A percentile compares a stretch with the other conserved stretches of the same genome.
phyloP scores from a whole-genome alignment of 306 rosid species.

The Fagus crenata region DNA sequence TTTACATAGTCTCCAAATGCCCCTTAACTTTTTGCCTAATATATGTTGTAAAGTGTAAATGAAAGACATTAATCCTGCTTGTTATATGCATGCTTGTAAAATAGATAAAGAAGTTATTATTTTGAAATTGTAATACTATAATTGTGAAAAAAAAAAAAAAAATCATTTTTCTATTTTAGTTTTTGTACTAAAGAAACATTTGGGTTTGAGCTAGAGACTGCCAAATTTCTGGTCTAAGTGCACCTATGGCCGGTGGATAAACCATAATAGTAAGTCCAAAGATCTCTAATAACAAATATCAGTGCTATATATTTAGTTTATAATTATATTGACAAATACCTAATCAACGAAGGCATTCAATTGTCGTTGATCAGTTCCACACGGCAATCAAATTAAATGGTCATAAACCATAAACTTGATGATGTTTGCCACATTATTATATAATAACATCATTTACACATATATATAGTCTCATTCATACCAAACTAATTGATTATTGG shows the following conservation, averaged over 20 bases:
- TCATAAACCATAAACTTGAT: not conserved
- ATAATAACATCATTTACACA: not conserved
- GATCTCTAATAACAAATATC: not conserved
- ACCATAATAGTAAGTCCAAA: not conserved
- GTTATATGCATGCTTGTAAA: not conserved
- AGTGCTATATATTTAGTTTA: too few species aligned
- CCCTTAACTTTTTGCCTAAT: not conserved
- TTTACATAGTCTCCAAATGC: not conserved
- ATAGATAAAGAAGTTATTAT: not conserved
- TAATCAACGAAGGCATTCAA: too few species aligned
- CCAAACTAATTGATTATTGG: not conserved
- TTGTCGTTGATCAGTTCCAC: not conserved
- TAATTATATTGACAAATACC: too few species aligned
- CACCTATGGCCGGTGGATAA: not conserved
- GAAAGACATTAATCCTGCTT: too few species aligned
- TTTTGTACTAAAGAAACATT: too few species aligned
- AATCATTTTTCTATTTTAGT: too few species aligned
- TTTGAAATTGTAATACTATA: too few species aligned
- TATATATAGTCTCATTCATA: not conserved
- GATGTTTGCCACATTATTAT: slow-evolving; percentile 1
- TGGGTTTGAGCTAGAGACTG: too few species aligned
- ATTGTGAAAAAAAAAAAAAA: too few species aligned
- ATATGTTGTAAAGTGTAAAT: not conserved
- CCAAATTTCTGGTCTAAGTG: too few species aligned
- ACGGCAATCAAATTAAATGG: slow-evolving; percentile 3